Evolutionary conservation across 768 basidiomycete genomes (phyloP).

Genomic region (Auricularia sp.): DNA sequence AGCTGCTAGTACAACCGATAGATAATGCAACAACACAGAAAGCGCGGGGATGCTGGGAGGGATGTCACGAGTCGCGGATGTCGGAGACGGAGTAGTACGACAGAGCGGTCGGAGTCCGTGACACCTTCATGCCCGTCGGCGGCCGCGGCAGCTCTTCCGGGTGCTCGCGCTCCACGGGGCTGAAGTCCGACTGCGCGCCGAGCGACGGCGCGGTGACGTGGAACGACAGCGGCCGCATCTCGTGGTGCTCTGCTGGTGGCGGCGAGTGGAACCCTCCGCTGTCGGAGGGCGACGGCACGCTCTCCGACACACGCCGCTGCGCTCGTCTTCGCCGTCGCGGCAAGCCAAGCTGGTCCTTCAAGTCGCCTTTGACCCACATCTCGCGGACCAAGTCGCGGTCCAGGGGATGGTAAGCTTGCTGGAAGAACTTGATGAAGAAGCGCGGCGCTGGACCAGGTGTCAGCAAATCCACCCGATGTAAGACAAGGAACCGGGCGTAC

Average conservation of each 20-base stretch:
- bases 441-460: slow-evolving; percentile 50
- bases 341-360: slow-evolving; percentile 74
- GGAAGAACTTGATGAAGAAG: slow-evolving; percentile 65
- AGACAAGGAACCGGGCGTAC: slow-evolving; percentile 28
- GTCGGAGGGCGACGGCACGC: background rate
- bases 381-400: slow-evolving; percentile 91
- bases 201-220: background rate
- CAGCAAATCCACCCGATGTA: background rate
- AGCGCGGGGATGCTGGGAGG: background rate
- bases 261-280: background rate
- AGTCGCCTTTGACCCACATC: slow-evolving; percentile 76
- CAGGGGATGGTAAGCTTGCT: slow-evolving; percentile 63
- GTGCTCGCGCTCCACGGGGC: background rate
- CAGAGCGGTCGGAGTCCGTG: background rate
- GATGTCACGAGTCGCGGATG: background rate
- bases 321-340: slow-evolving; percentile 45
- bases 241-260: slow-evolving; percentile 1
- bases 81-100: background rate
- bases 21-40: background rate
- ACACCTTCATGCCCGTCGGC: background rate
- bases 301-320: background rate
- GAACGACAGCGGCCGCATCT: background rate
- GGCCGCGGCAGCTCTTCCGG: background rate
- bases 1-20: background rate
- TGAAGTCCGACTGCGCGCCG: background rate